These are phyloP conservation scores for Polytrichum formosum DNA, from an alignment of 225 moss, liverwort and hornwort species.

Conservation along the genomic window DNA sequence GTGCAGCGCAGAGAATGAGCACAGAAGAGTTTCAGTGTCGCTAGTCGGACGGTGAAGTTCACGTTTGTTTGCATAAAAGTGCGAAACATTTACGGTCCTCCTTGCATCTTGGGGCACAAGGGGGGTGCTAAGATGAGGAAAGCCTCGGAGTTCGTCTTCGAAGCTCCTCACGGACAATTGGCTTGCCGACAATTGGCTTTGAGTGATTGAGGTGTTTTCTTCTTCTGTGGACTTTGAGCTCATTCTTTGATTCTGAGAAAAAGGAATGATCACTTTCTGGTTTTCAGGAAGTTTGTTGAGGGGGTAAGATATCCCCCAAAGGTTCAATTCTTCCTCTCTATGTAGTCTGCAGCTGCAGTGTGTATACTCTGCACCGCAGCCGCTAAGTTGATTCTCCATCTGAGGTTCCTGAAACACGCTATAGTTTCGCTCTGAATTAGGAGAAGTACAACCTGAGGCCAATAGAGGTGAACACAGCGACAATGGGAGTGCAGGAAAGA, in stretches of 20 bases:
- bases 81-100: conserved; percentile 15
- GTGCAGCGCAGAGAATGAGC: conserved; percentile 18
- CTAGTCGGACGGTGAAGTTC: conserved; percentile 19
- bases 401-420: conserved; percentile 31
- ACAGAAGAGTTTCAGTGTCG: conserved; percentile 19
- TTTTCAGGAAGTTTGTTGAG: conserved; percentile 31
- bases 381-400: conserved; percentile 8
- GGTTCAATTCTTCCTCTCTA: conserved; percentile 15
- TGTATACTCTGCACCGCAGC: conserved; percentile 1
- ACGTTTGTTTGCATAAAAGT: conserved; percentile 16
- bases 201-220: conserved; percentile 22
- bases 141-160: too few relatives aligned
- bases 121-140: too few relatives aligned
- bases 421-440: conserved; percentile 10
- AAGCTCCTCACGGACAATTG: too few relatives aligned
- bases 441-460: conserved; percentile 18
- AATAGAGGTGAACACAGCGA: conserved; percentile 8
- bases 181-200: conserved; percentile 1
- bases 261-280: conserved; percentile 26
- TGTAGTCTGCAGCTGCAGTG: conserved; percentile 26
- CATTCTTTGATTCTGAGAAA: conserved; percentile 18
- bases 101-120: background rate
- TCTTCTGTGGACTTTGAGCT: conserved; percentile 16
- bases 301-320: conserved; percentile 17
- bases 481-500: conserved; percentile 5